Conservation (phyloP, 306 rosid species). For the Cucurbita pepo region DNA sequence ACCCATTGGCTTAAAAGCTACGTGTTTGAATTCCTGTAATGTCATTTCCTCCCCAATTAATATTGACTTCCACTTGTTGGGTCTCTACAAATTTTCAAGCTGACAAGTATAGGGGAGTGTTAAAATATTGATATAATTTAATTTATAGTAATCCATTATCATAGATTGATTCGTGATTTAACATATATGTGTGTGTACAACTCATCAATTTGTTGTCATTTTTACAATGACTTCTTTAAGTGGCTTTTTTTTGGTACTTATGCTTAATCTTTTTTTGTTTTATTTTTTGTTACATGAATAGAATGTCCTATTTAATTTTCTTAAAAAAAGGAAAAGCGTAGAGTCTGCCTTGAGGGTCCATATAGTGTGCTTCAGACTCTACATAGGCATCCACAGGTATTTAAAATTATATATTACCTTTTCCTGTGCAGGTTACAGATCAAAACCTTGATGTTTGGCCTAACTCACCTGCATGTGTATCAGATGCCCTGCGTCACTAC, state of each 20-base stretch:
- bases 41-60: not conserved
- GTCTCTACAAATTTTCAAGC: not conserved
- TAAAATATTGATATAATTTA: too few relatives aligned
- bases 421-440: conserved; percentile 50
- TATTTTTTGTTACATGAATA: too few relatives aligned
- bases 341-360: not conserved
- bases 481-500: conserved; percentile 95
- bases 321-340: not conserved
- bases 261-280: not conserved
- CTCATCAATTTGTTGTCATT: not conserved
- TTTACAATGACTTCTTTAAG: not conserved
- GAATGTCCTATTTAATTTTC: not conserved
- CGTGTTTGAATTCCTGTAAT: not conserved
- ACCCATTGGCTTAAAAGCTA: not conserved
- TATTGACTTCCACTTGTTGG: not conserved
- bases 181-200: not conserved
- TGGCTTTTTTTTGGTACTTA: not conserved
- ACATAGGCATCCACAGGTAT: not conserved
- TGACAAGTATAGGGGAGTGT: not conserved
- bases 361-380: not conserved
- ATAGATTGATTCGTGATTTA: not conserved
- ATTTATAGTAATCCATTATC: not conserved
- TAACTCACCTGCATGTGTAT: conserved; percentile 70
- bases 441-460: conserved; percentile 83
- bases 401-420: not conserved